Conservation (phyloP, 73 alveolate genomes). For the Paramecium tetraurelia region DNA sequence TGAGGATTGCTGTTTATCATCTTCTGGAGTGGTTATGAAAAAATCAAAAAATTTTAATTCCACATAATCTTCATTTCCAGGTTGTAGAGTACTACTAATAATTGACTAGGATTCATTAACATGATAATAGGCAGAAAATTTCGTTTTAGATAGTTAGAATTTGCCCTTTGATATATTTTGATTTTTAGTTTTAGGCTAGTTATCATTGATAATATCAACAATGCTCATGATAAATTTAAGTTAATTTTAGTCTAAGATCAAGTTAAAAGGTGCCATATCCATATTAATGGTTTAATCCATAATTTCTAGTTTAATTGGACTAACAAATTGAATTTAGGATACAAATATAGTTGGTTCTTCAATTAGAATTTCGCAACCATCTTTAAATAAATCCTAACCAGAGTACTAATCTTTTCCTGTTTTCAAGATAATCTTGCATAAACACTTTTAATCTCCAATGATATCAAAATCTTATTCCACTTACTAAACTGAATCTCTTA, state of each 20-base stretch:
- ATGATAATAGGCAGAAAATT: background rate
- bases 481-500: background rate
- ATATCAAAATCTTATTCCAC: background rate
- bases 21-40: background rate
- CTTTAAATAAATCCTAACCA: background rate
- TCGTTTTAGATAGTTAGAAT: background rate
- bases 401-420: background rate
- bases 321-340: background rate
- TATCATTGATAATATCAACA: background rate
- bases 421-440: background rate
- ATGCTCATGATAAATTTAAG: background rate
- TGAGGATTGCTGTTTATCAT: background rate
- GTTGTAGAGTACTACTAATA: background rate
- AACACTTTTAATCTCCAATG: background rate
- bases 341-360: background rate
- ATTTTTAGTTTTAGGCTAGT: background rate
- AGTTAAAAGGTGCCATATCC: background rate
- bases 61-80: background rate
- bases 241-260: background rate
- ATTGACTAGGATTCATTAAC: background rate
- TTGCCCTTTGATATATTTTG: background rate
- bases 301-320: background rate
- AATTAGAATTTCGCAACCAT: background rate
- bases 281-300: background rate
- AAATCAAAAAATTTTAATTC: background rate